Evolutionary conservation across 495 filamentous ascomycete genomes (phyloP).

Genomic region (Poronia punctata): DNA sequence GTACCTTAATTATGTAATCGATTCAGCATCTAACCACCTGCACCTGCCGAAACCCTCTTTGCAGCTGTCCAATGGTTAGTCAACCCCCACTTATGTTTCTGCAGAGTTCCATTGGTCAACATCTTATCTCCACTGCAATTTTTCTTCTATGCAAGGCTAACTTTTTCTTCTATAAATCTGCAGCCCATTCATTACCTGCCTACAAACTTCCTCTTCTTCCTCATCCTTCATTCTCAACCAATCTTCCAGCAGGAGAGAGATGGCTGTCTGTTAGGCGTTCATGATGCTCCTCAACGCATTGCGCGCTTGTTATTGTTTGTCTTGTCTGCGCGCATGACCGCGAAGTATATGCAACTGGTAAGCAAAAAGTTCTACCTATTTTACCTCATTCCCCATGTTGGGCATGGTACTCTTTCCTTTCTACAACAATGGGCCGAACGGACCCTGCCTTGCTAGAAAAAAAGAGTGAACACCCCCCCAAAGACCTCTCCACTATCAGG

Average conservation of each 20-base stretch:
- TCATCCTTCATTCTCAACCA: neutral
- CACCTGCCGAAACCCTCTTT: neutral
- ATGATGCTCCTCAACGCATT: too few relatives aligned
- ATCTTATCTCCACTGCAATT: constrained; percentile 1
- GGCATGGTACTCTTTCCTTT: too few relatives aligned
- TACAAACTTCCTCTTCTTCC: constrained; percentile 11
- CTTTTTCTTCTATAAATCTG: constrained; percentile 28
- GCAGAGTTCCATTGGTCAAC: neutral
- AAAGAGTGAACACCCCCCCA: too few relatives aligned
- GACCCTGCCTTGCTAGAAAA: too few relatives aligned
- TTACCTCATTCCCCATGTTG: too few relatives aligned
- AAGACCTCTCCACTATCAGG: constrained; percentile 43
- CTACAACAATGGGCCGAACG: too few relatives aligned
- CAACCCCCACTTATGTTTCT: neutral
- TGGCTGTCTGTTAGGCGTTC: too few relatives aligned
- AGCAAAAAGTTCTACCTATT: too few relatives aligned
- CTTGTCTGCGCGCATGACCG: too few relatives aligned
- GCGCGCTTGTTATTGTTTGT: too few relatives aligned
- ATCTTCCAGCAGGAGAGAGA: constrained; percentile 4
- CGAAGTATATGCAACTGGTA: too few relatives aligned
- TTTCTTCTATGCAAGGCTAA: constrained; percentile 8
- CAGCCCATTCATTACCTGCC: constrained; percentile 14
- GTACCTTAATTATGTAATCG: neutral
- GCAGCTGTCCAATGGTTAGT: neutral
- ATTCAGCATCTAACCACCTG: neutral